Conservation (phyloP, 1,284 basidiomycete species). For the Cerioporus squamosus region DNA sequence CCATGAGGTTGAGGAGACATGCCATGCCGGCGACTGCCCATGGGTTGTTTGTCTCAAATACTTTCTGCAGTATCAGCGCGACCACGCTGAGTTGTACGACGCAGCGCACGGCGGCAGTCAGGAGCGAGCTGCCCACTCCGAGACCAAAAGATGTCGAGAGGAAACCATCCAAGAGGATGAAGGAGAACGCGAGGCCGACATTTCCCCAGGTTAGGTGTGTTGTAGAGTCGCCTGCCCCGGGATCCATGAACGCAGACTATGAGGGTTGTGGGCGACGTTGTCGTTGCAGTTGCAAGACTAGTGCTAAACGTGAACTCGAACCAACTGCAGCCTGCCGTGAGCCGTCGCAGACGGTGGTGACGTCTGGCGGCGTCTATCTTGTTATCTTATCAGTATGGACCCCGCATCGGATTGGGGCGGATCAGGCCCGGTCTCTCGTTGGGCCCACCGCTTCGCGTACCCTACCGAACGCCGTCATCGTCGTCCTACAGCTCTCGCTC, state of each 20-base stretch:
- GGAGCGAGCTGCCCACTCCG: constrained; percentile 68
- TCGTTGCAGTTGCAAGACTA: neutral
- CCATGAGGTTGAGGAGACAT: constrained; percentile 72
- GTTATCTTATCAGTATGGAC: constrained; percentile 1
- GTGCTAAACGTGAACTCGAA: neutral
- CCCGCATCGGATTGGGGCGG: constrained; percentile 1
- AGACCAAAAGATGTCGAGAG: constrained; percentile 69
- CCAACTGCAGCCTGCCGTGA: too few relatives aligned
- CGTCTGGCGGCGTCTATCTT: constrained; percentile 12
- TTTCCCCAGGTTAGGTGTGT: constrained; percentile 65
- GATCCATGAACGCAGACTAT: constrained; percentile 18
- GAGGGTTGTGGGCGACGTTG: neutral
- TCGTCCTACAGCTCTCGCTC: constrained; percentile 2
- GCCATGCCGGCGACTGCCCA: constrained; percentile 78
- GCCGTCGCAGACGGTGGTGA: constrained; percentile 2
- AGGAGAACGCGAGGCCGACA: constrained; percentile 73
- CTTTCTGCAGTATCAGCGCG: constrained; percentile 68
- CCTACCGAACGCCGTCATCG: neutral
- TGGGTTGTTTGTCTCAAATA: constrained; percentile 76
- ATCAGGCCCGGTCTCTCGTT: neutral
- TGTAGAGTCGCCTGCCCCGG: constrained; percentile 13
- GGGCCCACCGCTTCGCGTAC: too few relatives aligned
- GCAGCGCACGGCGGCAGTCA: constrained; percentile 75
- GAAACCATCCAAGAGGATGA: constrained; percentile 68
- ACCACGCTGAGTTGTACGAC: constrained; percentile 78